Evolutionary conservation across 805 yeast species (phyloP).

Genomic region (Metschnikowia anglica): DNA sequence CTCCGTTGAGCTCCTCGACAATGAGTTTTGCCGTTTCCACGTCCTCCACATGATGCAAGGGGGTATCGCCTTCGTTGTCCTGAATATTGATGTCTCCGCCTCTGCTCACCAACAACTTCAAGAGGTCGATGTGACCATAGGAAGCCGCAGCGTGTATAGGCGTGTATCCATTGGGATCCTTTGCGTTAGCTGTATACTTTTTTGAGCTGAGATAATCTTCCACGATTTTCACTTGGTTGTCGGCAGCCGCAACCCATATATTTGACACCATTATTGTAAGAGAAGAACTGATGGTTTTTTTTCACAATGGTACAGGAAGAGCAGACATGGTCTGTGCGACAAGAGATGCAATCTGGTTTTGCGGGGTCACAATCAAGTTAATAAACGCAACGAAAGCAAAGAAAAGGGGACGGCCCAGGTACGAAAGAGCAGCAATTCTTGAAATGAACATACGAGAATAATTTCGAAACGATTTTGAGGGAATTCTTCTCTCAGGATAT

Average conservation of each 20-base stretch:
- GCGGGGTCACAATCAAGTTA: not conserved
- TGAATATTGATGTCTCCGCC: slow-evolving; percentile 82
- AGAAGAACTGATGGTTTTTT: not conserved
- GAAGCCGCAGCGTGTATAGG: slow-evolving; percentile 98
- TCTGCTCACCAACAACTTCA: slow-evolving; percentile 51
- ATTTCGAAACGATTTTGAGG: too few relatives aligned
- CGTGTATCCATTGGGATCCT: slow-evolving; percentile 93
- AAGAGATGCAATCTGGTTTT: slow-evolving; percentile 1
- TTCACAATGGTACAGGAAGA: slow-evolving; percentile 8
- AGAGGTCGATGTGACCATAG: slow-evolving; percentile 74
- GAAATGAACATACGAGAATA: too few relatives aligned
- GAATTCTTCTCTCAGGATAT: too few relatives aligned
- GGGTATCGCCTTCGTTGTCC: slow-evolving; percentile 93
- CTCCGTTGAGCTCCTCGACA: slow-evolving; percentile 68
- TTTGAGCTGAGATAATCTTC: slow-evolving; percentile 53
- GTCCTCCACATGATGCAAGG: slow-evolving; percentile 87
- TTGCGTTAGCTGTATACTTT: slow-evolving; percentile 59
- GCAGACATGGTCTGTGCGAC: slow-evolving; percentile 7
- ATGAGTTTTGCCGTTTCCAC: slow-evolving; percentile 60
- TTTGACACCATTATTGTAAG: slow-evolving; percentile 47
- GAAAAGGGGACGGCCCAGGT: too few relatives aligned
- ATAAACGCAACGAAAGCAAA: too few relatives aligned
- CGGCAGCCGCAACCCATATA: slow-evolving; percentile 95
- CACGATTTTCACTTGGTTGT: slow-evolving; percentile 64
- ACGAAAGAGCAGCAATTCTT: too few relatives aligned